Conservation (phyloP, 2,329 filamentous ascomycete genomes). For the Ophiocordyceps polyrhachis-furcata region DNA sequence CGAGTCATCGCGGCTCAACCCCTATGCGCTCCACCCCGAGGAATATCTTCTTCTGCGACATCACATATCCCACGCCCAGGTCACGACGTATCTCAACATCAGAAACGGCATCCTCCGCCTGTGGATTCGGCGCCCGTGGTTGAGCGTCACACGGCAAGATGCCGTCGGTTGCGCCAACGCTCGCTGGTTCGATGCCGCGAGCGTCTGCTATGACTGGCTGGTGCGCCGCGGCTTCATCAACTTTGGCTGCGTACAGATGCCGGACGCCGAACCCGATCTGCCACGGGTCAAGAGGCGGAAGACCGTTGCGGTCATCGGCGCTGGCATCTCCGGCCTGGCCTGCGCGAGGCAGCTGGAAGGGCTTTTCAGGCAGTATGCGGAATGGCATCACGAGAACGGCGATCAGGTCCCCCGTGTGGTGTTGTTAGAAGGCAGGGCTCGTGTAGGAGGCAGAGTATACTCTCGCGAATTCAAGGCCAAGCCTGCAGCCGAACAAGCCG, state of each 20-base stretch:
- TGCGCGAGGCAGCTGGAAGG: conserved; percentile 82
- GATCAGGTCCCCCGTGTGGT: conserved; percentile 58
- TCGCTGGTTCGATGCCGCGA: conserved; percentile 78
- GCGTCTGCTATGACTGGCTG: conserved; percentile 83
- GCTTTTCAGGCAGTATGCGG: conserved; percentile 64
- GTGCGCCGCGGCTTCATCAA: conserved; percentile 87
- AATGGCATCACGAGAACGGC: conserved; percentile 42
- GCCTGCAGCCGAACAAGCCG: conserved; percentile 29
- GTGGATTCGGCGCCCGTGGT: conserved; percentile 74
- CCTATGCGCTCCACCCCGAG: conserved; percentile 68
- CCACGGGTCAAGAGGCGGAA: conserved; percentile 31
- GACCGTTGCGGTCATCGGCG: conserved; percentile 73
- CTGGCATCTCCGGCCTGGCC: conserved; percentile 82
- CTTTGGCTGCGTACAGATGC: conserved; percentile 68
- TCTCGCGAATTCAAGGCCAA: conserved; percentile 51
- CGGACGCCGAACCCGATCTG: conserved; percentile 19
- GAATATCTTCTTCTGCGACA: conserved; percentile 68
- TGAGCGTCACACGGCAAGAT: conserved; percentile 64
- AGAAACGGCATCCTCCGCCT: conserved; percentile 82
- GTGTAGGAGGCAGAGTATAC: conserved; percentile 84
- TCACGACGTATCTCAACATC: conserved; percentile 91
- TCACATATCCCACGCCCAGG: conserved; percentile 71
- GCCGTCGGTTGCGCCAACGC: conserved; percentile 79
- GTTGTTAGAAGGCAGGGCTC: conserved; percentile 68
- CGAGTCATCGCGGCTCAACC: conserved; percentile 74